Conservation (phyloP, 2,329 filamentous ascomycete species). For the Harringtonia aguacate region DNA sequence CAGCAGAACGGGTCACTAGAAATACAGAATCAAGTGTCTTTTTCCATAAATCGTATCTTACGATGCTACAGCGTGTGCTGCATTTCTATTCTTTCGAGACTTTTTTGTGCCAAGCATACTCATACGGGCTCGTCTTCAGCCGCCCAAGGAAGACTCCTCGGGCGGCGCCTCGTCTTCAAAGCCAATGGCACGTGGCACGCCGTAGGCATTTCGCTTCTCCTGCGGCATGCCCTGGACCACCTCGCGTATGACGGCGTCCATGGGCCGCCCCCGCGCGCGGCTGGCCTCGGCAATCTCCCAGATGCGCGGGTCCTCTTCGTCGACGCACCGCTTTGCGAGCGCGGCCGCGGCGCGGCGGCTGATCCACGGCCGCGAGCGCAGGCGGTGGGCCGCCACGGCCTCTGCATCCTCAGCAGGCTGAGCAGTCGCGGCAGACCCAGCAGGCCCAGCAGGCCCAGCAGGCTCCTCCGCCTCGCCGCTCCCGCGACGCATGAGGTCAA, state of each 20-base stretch:
- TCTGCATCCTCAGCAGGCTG: not conserved
- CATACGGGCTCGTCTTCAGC: no score
- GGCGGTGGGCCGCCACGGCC: not conserved
- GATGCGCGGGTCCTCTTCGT: slow-evolving; percentile 21
- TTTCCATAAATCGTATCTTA: no score
- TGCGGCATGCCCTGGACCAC: not conserved
- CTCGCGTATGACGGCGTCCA: slow-evolving; percentile 10
- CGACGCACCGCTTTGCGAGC: slow-evolving; percentile 23
- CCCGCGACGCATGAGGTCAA: slow-evolving; percentile 13
- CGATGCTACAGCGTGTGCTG: no score
- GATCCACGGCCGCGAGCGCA: slow-evolving; percentile 18
- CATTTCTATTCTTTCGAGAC: no score
- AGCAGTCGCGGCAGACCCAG: no score
- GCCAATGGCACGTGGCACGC: slow-evolving; percentile 5
- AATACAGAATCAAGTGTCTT: no score
- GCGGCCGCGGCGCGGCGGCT: slow-evolving; percentile 19
- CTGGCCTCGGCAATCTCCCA: slow-evolving; percentile 18
- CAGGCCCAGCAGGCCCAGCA: no score
- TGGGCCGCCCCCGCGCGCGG: slow-evolving; percentile 8
- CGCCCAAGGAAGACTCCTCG: not conserved
- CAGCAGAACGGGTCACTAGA: no score
- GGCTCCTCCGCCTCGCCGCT: not conserved
- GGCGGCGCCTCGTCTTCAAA: not conserved
- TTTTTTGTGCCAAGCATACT: not conserved
- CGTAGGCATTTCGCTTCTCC: slow-evolving; percentile 5